Conservation (phyloP, 345 rosid species). For the Atalantia buxifolia region DNA sequence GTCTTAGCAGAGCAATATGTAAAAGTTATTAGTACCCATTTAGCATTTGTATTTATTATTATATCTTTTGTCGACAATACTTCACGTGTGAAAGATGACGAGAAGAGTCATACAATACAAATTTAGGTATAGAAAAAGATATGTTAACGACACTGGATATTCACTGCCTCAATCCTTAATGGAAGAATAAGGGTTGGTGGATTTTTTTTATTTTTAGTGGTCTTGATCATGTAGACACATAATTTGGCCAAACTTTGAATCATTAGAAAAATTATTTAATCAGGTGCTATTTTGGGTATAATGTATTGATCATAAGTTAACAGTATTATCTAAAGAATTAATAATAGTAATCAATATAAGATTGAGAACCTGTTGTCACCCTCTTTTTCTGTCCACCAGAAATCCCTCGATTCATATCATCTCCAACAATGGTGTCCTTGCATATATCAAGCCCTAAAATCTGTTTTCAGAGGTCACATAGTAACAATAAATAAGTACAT, state of each 20-base stretch:
- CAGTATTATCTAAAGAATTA: not conserved
- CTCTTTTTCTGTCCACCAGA: slow-evolving; percentile 91
- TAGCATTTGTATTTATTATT: too few species aligned
- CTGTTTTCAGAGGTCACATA: slow-evolving; percentile 22
- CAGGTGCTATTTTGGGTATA: too few species aligned
- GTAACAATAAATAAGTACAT: not conserved
- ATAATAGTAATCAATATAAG: too few species aligned
- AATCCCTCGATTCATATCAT: slow-evolving; percentile 77
- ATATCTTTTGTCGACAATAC: too few species aligned
- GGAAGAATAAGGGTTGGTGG: slow-evolving; percentile 9
- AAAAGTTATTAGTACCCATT: too few species aligned
- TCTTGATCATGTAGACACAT: not conserved
- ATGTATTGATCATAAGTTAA: not conserved
- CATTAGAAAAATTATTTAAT: not conserved
- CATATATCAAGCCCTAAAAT: slow-evolving; percentile 84
- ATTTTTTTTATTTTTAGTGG: not conserved
- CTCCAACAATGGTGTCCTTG: slow-evolving; percentile 77
- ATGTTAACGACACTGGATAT: too few species aligned
- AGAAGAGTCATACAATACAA: too few species aligned
- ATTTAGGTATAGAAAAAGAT: too few species aligned
- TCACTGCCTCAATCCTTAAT: not conserved
- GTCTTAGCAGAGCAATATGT: too few species aligned
- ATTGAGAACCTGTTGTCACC: slow-evolving; percentile 72
- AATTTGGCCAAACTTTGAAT: slow-evolving; percentile 1
- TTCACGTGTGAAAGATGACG: too few species aligned